phyloP scores from a whole-genome alignment of 1,284 basidiomycete species.

The Cutaneotrichosporon curvatum region DNA sequence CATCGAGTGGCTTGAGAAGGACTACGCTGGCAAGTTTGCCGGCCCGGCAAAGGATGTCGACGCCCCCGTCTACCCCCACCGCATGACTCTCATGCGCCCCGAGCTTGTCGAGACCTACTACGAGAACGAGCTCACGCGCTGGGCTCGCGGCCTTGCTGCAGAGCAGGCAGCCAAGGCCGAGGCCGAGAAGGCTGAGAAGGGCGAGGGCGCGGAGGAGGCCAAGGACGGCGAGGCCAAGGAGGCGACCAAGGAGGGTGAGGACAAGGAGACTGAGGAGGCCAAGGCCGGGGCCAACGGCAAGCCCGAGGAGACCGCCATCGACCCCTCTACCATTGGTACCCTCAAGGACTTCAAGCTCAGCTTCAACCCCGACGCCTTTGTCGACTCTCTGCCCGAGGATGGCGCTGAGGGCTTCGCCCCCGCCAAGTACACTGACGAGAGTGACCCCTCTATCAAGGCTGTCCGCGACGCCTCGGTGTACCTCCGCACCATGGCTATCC shows the following conservation, averaged over 20 bases:
- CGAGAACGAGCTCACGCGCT: conserved; percentile 51
- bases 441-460: conserved; percentile 49
- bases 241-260: conserved; percentile 12
- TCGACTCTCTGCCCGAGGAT: conserved; percentile 35
- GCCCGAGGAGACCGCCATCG: conserved; percentile 11
- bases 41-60: conserved; percentile 20
- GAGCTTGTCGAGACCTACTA: conserved; percentile 53
- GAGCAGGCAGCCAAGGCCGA: conserved; percentile 23
- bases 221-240: conserved; percentile 19
- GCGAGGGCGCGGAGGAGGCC: conserved; percentile 15
- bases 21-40: conserved; percentile 41
- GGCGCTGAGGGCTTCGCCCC: conserved; percentile 18
- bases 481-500: conserved; percentile 50
- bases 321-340: conserved; percentile 20
- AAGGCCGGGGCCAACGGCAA: conserved; percentile 11
- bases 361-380: conserved; percentile 57
- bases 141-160: conserved; percentile 49
- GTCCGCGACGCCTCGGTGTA: conserved; percentile 52
- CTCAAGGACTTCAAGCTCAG: conserved; percentile 49
- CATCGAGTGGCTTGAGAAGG: conserved; percentile 53
- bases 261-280: conserved; percentile 7
- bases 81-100: conserved; percentile 53
- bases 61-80: conserved; percentile 50
- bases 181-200: conserved; percentile 9
- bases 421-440: conserved; percentile 47